Evolutionary conservation across 164 flowering plant species (phyloP).

Genomic region (Tetracentron sinense): DNA sequence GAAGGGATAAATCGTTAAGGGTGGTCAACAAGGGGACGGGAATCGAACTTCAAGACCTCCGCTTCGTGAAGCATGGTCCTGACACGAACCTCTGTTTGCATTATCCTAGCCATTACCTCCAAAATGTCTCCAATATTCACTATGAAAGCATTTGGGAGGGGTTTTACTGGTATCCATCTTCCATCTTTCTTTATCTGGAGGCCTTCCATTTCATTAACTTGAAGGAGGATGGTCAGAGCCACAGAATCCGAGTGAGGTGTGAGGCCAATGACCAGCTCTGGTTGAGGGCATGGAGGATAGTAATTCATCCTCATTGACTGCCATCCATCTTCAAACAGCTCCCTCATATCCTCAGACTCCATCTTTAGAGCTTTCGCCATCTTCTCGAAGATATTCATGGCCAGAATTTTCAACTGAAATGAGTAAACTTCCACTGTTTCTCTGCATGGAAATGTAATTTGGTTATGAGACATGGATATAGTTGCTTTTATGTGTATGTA

Average conservation of each 20-base stretch:
- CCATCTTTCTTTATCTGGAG: constrained; percentile 37
- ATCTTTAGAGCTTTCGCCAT: constrained; percentile 27
- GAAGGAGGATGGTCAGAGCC: constrained; percentile 36
- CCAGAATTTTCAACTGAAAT: constrained; percentile 17
- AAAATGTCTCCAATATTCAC: constrained; percentile 42
- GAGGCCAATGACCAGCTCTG: constrained; percentile 36
- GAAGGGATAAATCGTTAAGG: too few species aligned
- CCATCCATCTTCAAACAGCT: constrained; percentile 20
- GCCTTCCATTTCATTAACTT: constrained; percentile 35
- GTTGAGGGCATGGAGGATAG: constrained; percentile 42
- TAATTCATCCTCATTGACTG: constrained; percentile 40
- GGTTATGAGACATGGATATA: too few species aligned
- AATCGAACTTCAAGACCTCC: too few species aligned
- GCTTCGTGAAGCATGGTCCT: too few species aligned
- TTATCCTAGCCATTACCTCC: constrained; percentile 22
- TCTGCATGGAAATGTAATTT: constrained; percentile 12
- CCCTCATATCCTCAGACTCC: constrained; percentile 18
- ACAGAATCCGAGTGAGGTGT: constrained; percentile 37
- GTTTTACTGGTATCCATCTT: constrained; percentile 31
- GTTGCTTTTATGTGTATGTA: too few species aligned
- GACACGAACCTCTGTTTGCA: too few species aligned
- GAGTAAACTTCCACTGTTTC: constrained; percentile 38
- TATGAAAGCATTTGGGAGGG: constrained; percentile 35
- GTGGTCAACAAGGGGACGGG: too few species aligned
- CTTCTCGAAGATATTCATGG: constrained; percentile 16